A percentile compares a stretch with the other conserved stretches of the same genome.
Conservation (phyloP, 306 rosid genomes). For the Rosa chinensis region DNA sequence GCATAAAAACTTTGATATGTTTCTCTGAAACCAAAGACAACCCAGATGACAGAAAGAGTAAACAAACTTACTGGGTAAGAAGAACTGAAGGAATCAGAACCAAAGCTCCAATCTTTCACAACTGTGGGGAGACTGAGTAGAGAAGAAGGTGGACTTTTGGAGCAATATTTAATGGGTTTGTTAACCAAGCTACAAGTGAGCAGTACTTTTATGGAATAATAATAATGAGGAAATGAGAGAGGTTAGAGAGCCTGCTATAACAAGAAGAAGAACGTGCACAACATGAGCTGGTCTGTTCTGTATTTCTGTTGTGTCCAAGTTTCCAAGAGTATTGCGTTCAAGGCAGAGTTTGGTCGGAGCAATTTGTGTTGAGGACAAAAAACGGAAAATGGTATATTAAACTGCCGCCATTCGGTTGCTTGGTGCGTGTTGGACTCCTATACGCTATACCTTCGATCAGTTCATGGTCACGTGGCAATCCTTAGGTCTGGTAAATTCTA, state of each 20-base stretch:
- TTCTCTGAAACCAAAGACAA: slow-evolving; percentile 15
- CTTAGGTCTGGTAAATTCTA: neutral
- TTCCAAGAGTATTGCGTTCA: slow-evolving; percentile 16
- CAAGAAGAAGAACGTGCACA: neutral
- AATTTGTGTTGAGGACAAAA: slow-evolving; percentile 28
- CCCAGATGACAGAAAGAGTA: slow-evolving; percentile 25
- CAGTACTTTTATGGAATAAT: neutral
- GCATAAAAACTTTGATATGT: neutral
- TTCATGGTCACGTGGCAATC: slow-evolving; percentile 2
- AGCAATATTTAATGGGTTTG: neutral
- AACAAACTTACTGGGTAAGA: slow-evolving; percentile 23
- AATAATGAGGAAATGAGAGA: neutral
- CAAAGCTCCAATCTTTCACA: slow-evolving; percentile 14
- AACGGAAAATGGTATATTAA: slow-evolving; percentile 13
- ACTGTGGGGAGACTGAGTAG: neutral
- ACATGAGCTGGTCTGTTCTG: neutral
- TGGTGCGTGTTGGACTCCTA: slow-evolving; percentile 20
- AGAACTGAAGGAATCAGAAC: slow-evolving; percentile 11
- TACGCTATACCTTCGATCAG: neutral
- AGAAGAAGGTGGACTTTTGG: neutral
- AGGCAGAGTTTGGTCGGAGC: slow-evolving; percentile 10
- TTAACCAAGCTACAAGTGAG: neutral
- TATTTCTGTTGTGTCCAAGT: neutral
- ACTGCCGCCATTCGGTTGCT: slow-evolving; percentile 28
- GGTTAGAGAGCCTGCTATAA: neutral